Conservation (phyloP, 805 yeast genomes). For the Cyberlindnera suaveolens region DNA sequence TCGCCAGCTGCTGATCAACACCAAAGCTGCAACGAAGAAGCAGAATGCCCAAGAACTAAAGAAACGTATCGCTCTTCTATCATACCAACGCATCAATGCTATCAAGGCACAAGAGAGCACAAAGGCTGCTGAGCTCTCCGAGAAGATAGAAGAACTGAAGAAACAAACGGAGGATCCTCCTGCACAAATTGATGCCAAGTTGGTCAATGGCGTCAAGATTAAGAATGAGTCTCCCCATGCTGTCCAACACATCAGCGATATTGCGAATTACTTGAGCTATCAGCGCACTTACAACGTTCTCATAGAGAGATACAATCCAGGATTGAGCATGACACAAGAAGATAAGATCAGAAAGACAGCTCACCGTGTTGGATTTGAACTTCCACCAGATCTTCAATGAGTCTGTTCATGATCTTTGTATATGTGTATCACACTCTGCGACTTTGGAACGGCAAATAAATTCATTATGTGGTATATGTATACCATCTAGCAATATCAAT, state of each 20-base stretch:
- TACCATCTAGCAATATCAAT: too few relatives aligned
- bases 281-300: conserved; percentile 77
- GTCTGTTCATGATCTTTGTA: neutral
- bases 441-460: neutral
- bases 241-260: conserved; percentile 45
- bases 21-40: conserved; percentile 19
- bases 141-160: conserved; percentile 14
- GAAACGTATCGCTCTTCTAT: conserved; percentile 20
- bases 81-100: conserved; percentile 23
- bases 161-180: conserved; percentile 14
- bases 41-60: conserved; percentile 21
- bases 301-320: conserved; percentile 82
- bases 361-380: conserved; percentile 76
- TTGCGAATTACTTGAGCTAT: conserved; percentile 54
- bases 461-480: neutral
- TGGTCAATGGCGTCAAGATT: conserved; percentile 11
- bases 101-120: conserved; percentile 16
- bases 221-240: conserved; percentile 16
- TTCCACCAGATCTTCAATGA: conserved; percentile 34
- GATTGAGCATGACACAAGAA: conserved; percentile 65
- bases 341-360: conserved; percentile 82
- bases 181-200: conserved; percentile 9
- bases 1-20: conserved; percentile 18
- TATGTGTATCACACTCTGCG: neutral
- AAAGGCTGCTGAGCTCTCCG: conserved; percentile 16